Percentiles rank a stretch among this genome's conserved stretches.
These are phyloP conservation scores for Leucosporidium creatinivorum DNA, from an alignment of 768 basidiomycete genomes.

Conservation along the genomic window DNA sequence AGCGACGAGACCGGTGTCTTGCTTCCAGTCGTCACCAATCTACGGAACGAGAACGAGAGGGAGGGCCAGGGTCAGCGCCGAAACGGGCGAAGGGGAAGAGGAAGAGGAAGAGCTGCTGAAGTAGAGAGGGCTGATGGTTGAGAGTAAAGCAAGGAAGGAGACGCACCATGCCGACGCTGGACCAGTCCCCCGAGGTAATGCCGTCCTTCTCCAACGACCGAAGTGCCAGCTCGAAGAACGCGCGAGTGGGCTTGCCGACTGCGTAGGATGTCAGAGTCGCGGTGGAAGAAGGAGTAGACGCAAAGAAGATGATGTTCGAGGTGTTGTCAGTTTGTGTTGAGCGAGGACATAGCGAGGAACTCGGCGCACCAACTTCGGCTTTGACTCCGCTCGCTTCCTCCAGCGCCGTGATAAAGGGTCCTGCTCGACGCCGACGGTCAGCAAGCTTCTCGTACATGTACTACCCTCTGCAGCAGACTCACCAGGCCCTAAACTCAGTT, in stretches of 20 bases:
- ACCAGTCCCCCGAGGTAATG: slow-evolving; percentile 10
- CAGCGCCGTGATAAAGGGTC: slow-evolving; percentile 61
- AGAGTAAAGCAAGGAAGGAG: not conserved
- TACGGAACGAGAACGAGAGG: slow-evolving; percentile 49
- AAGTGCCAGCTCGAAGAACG: slow-evolving; percentile 58
- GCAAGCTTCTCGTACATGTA: too few relatives aligned
- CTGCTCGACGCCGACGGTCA: slow-evolving; percentile 31
- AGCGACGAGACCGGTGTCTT: slow-evolving; percentile 60
- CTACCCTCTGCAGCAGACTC: too few relatives aligned
- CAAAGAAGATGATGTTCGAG: too few relatives aligned
- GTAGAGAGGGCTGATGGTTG: too few relatives aligned
- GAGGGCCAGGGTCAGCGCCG: not conserved
- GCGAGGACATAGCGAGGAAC: not conserved
- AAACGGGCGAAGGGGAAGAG: too few relatives aligned
- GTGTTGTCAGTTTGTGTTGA: too few relatives aligned
- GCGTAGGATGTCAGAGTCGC: too few relatives aligned
- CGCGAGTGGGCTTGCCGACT: slow-evolving; percentile 58
- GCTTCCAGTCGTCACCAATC: slow-evolving; percentile 60
- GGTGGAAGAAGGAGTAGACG: too few relatives aligned
- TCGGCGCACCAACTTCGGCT: slow-evolving; percentile 44
- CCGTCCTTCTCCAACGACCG: slow-evolving; percentile 43
- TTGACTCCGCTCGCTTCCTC: slow-evolving; percentile 51
- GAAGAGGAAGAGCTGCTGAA: too few relatives aligned
- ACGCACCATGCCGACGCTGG: slow-evolving; percentile 34
- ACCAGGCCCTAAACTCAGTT: slow-evolving; percentile 51